Conservation (phyloP, 2,329 filamentous ascomycete species). For the Epichloe sibirici region DNA sequence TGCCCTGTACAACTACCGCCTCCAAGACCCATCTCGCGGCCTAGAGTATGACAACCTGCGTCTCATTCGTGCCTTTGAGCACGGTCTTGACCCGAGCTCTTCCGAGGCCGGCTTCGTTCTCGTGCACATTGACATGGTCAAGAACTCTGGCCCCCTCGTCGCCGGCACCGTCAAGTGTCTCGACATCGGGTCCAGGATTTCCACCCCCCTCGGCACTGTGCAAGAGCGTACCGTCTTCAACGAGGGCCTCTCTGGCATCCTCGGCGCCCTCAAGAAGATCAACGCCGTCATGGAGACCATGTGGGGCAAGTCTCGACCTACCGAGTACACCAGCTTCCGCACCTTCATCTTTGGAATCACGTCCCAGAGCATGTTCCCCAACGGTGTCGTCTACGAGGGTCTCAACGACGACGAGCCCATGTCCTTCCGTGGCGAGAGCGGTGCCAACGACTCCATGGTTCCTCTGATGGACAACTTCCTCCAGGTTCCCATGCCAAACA, state of each 20-base stretch:
- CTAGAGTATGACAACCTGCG: conserved; percentile 59
- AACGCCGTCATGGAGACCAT: conserved; percentile 78
- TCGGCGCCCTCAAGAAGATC: conserved; percentile 49
- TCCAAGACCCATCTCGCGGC: conserved; percentile 41
- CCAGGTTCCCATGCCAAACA: conserved; percentile 76
- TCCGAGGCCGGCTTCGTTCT: conserved; percentile 95
- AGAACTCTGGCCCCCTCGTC: conserved; percentile 68
- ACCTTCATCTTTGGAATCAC: conserved; percentile 98
- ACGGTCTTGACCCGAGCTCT: conserved; percentile 71
- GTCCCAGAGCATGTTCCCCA: conserved; percentile 83
- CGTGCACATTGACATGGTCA: conserved; percentile 92
- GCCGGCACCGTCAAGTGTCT: conserved; percentile 58
- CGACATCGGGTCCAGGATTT: conserved; percentile 29
- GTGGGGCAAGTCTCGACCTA: conserved; percentile 80
- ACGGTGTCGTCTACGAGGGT: conserved; percentile 83
- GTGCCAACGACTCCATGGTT: conserved; percentile 90
- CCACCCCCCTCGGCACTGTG: conserved; percentile 14
- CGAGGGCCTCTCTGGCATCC: conserved; percentile 46
- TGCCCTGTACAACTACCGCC: conserved; percentile 56
- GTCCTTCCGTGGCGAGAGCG: conserved; percentile 82
- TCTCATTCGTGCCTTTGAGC: conserved; percentile 82
- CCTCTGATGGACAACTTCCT: conserved; percentile 82
- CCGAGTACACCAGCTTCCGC: conserved; percentile 77
- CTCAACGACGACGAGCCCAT: conserved; percentile 57
- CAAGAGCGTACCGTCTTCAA: conserved; percentile 47